Evolutionary conservation across 768 basidiomycete genomes (phyloP).

Genomic region (Phylloporus arenicola): DNA sequence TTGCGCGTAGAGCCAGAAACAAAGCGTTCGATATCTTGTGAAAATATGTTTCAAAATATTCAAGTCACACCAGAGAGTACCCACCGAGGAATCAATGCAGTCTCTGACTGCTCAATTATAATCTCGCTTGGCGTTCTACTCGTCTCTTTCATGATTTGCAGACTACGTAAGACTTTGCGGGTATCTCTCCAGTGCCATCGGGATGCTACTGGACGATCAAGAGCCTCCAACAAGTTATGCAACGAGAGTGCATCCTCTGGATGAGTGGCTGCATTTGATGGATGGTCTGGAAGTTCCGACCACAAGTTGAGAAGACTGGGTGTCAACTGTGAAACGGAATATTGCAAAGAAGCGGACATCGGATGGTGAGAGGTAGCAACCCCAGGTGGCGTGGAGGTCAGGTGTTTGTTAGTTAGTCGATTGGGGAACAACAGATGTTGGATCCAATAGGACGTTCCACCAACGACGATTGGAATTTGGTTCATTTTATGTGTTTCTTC

Average conservation of each 20-base stretch:
- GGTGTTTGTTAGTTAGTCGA: conserved; percentile 42
- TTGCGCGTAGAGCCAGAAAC: conserved; percentile 88
- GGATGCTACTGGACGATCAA: conserved; percentile 70
- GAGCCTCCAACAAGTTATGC: conserved; percentile 53
- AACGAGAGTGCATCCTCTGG: conserved; percentile 58
- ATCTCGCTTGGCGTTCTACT: conserved; percentile 64
- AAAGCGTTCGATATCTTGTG: conserved; percentile 73
- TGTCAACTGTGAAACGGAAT: conserved; percentile 43
- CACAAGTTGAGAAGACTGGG: conserved; percentile 47
- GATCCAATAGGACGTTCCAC: conserved; percentile 96
- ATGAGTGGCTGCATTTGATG: conserved; percentile 51
- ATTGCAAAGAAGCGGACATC: conserved; percentile 35
- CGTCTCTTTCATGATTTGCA: conserved; percentile 72
- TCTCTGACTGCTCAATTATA: conserved; percentile 54
- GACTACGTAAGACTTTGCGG: conserved; percentile 77
- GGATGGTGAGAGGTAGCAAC: not conserved
- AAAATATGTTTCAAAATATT: not conserved
- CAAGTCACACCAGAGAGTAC: conserved; percentile 1
- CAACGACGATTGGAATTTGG: conserved; percentile 83
- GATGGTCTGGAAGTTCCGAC: conserved; percentile 50
- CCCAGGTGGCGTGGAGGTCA: conserved; percentile 3
- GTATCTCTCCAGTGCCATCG: conserved; percentile 98
- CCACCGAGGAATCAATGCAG: conserved; percentile 47
- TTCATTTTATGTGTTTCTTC: conserved; percentile 58
- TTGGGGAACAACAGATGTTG: conserved; percentile 92